Percentiles rank a stretch among this genome's conserved stretches.
Conservation (phyloP, 1,284 basidiomycete species). For the Boletus coffeatus region DNA sequence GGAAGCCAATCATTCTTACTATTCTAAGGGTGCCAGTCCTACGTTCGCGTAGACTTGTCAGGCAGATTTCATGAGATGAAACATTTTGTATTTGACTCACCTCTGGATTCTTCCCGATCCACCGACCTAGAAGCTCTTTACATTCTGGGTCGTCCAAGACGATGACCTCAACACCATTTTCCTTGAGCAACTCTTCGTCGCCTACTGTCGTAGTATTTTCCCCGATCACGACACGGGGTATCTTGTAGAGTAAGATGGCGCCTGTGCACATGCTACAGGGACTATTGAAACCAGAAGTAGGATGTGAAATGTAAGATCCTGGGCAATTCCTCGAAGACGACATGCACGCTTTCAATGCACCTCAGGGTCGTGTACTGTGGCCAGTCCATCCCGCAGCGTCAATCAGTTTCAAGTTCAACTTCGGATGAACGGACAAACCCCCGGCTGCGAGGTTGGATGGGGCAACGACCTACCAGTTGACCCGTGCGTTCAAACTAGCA, state of each 20-base stretch:
- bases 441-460: background rate
- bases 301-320: background rate
- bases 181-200: slow-evolving; percentile 44
- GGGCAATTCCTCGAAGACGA: background rate
- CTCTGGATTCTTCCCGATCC: slow-evolving; percentile 48
- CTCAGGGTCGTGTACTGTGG: slow-evolving; percentile 44
- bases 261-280: slow-evolving; percentile 63
- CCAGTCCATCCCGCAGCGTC: background rate
- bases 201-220: slow-evolving; percentile 49
- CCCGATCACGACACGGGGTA: slow-evolving; percentile 56
- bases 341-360: slow-evolving; percentile 21
- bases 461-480: background rate
- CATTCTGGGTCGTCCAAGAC: slow-evolving; percentile 43
- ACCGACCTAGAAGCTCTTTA: slow-evolving; percentile 41
- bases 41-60: slow-evolving; percentile 10
- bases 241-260: slow-evolving; percentile 53
- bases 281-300: slow-evolving; percentile 23
- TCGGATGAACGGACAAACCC: background rate
- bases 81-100: slow-evolving; percentile 27
- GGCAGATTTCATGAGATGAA: slow-evolving; percentile 6
- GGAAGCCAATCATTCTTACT: background rate
- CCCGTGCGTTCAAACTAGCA: slow-evolving; percentile 15
- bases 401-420: background rate
- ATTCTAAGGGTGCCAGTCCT: slow-evolving; percentile 53
- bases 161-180: slow-evolving; percentile 48